Percentiles rank a stretch among this genome's conserved stretches.
Evolutionary conservation across 805 yeast species (phyloP).

Genomic region (Schwanniomyces polymorphus): DNA sequence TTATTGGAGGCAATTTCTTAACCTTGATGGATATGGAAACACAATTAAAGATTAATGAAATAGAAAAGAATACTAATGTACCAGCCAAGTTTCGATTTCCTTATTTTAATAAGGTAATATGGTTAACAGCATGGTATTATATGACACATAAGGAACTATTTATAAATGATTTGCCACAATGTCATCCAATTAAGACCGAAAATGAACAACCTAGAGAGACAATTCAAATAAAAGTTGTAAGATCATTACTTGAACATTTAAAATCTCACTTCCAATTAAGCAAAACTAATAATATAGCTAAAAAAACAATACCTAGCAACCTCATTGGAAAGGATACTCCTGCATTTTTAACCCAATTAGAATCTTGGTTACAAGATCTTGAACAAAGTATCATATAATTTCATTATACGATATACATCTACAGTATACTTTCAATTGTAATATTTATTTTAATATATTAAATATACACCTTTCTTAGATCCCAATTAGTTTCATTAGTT

Average conservation of each 20-base stretch:
- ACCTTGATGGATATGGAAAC: conserved; percentile 61
- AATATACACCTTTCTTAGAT: background rate
- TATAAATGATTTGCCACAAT: conserved; percentile 11
- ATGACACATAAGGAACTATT: conserved; percentile 23
- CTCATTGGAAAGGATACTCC: conserved; percentile 29
- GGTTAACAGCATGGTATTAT: conserved; percentile 60
- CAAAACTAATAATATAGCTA: conserved; percentile 31
- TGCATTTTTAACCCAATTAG: conserved; percentile 14
- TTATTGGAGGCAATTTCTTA: conserved; percentile 85
- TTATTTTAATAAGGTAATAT: conserved; percentile 64
- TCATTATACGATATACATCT: too few relatives aligned
- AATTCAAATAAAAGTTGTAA: conserved; percentile 4
- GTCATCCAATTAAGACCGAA: conserved; percentile 3
- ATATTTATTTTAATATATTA: conserved; percentile 1
- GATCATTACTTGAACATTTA: conserved; percentile 24
- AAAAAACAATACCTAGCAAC: conserved; percentile 30
- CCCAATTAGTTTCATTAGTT: background rate
- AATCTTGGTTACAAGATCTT: conserved; percentile 11
- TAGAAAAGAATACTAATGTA: conserved; percentile 71
- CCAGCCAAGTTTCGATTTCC: conserved; percentile 80
- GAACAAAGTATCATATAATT: background rate
- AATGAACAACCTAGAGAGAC: background rate
- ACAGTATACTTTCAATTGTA: background rate
- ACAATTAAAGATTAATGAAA: conserved; percentile 59
- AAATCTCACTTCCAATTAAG: conserved; percentile 29